Percentiles rank a stretch among this genome's conserved stretches.
phyloP scores from a whole-genome alignment of 2,329 filamentous ascomycete genomes.

The Fusarium annulatum region DNA sequence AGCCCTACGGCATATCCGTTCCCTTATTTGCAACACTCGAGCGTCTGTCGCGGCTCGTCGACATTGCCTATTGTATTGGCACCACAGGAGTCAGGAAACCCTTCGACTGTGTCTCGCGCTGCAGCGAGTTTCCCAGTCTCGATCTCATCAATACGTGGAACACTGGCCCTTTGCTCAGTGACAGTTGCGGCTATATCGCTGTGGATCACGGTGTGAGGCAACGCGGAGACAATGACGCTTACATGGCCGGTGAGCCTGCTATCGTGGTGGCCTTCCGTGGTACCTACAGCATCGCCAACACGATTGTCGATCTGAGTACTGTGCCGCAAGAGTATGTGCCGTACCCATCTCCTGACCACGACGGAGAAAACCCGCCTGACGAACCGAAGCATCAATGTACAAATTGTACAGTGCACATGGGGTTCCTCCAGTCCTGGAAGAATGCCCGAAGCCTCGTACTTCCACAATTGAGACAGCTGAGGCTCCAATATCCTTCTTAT shows the following conservation, averaged over 20 bases:
- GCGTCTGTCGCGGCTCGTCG: slow-evolving; percentile 88
- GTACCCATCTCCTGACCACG: slow-evolving; percentile 72
- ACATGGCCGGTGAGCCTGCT: slow-evolving; percentile 42
- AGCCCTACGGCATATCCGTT: slow-evolving; percentile 56
- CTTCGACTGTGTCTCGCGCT: slow-evolving; percentile 87
- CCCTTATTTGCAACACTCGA: slow-evolving; percentile 82
- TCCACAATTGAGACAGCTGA: slow-evolving; percentile 70
- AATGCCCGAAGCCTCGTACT: slow-evolving; percentile 78
- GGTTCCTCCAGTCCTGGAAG: slow-evolving; percentile 88
- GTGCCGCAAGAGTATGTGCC: slow-evolving; percentile 91
- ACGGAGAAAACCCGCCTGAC: slow-evolving; percentile 48
- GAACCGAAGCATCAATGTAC: slow-evolving; percentile 69
- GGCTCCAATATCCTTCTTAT: slow-evolving; percentile 74
- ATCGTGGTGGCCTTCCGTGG: slow-evolving; percentile 93
- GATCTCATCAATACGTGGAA: slow-evolving; percentile 89
- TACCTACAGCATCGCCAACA: slow-evolving; percentile 93
- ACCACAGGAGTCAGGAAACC: slow-evolving; percentile 83
- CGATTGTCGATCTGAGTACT: slow-evolving; percentile 89
- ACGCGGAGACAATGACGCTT: slow-evolving; percentile 20
- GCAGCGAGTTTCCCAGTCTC: slow-evolving; percentile 82
- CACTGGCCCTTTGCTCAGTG: slow-evolving; percentile 85
- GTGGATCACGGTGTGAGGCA: slow-evolving; percentile 71
- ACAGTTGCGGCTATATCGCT: slow-evolving; percentile 94
- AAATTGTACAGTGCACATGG: slow-evolving; percentile 93
- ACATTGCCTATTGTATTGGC: slow-evolving; percentile 94